Base-by-base conservation (phyloP, 768 basidiomycete species). In the Punctularia strigosozonata region DNA sequence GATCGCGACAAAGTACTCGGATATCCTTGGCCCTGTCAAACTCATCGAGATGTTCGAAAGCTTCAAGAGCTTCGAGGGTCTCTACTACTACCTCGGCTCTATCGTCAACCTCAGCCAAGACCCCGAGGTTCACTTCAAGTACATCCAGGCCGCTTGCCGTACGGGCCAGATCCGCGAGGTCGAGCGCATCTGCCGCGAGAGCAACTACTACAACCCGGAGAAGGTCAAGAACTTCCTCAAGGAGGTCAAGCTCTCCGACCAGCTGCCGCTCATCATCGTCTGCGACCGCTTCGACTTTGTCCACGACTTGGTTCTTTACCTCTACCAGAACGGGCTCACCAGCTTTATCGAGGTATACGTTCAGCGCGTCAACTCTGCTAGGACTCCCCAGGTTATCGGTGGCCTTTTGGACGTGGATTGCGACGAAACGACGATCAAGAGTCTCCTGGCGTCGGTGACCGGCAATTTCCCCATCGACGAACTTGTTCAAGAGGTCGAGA, bases 141-240 rank as follows among this genome's bases (percentile, higher is more conserved):
- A 98, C 64, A 97, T 99, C 54, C 94, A 98, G 55, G 95, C 95
- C 20, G 95, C 95, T 5, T 94, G 91, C 2, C 80, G 94, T 20
- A 99, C 95, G 21, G 92, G 94, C 30, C 95, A 98, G 57, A 91
- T 99, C 49, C 84, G 95, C 36, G 95, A 99, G 58, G 95, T 99
- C 41, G 95, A 99, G 63, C 90, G 95, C 33, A 94, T 99, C 53
- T 97, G 92, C 56, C 73, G 95, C 39, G 95, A 99, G 65, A 90
- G 86, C 60, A 97, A 98, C 63, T 70, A 68, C 63, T 98, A 98
- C 73, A 97, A 92, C 60, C 88, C 95, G 1, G 95, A 99, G 68
- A 99, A 99, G 63, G 95, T 98, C 74, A 98, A 99, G 73, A 99
- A 99, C 64, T 98, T 97, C 81, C 77, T 97, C 59, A 97, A 97